phyloP scores from a whole-genome alignment of 2,329 filamentous ascomycete genomes.

The Canariomyces notabilis region DNA sequence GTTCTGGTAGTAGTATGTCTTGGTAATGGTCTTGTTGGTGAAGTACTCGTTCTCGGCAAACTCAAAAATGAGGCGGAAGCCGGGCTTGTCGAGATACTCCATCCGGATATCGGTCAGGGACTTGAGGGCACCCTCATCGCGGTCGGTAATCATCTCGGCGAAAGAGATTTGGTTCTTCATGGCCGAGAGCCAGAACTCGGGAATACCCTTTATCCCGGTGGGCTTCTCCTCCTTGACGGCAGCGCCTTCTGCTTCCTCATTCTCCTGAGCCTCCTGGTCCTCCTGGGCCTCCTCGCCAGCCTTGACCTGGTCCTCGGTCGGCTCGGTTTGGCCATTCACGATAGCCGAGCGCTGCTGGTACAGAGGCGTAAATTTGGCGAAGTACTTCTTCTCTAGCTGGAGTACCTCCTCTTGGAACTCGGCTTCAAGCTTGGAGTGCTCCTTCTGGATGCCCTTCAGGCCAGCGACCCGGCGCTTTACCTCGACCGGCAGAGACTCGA shows the following conservation, averaged over 20 bases:
- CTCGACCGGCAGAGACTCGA: conserved; percentile 85
- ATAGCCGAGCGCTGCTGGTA: conserved; percentile 94
- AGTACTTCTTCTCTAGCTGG: conserved; percentile 98
- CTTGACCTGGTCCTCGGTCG: conserved; percentile 79
- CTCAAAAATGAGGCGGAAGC: conserved; percentile 97
- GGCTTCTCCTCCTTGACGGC: conserved; percentile 55
- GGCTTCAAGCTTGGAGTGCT: conserved; percentile 96
- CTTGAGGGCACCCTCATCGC: conserved; percentile 91
- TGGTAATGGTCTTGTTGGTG: conserved; percentile 93
- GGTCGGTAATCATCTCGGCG: conserved; percentile 97
- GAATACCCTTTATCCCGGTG: conserved; percentile 68
- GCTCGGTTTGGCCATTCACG: conserved; percentile 81
- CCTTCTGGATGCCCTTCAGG: conserved; percentile 96
- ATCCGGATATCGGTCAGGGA: conserved; percentile 89
- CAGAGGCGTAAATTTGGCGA: conserved; percentile 94
- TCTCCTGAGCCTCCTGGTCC: conserved; percentile 63
- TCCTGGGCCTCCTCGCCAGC: conserved; percentile 77
- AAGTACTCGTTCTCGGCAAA: conserved; percentile 95
- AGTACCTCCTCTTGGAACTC: conserved; percentile 98
- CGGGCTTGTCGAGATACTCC: conserved; percentile 98
- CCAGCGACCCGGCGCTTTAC: conserved; percentile 92
- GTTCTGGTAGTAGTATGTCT: conserved; percentile 99
- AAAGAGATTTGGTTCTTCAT: conserved; percentile 99
- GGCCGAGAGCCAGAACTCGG: conserved; percentile 98
- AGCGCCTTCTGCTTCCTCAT: conserved; percentile 49